Evolutionary conservation across 495 filamentous ascomycete species (phyloP).

Genomic region (Aspergillus diversus): DNA sequence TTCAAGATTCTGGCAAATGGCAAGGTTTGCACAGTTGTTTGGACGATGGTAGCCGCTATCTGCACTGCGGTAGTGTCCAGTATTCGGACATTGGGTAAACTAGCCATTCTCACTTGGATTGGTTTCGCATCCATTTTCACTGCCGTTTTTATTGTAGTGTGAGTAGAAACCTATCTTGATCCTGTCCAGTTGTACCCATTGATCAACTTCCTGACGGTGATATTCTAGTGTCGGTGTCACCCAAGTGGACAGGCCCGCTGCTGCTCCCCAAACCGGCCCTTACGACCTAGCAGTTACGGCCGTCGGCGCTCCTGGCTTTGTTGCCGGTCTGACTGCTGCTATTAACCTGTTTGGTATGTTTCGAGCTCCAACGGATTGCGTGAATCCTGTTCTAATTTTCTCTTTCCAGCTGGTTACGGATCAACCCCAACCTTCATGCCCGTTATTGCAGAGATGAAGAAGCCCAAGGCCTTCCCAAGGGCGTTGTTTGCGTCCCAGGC

Average conservation of each 20-base stretch:
- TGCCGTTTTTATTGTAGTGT: slow-evolving; percentile 51
- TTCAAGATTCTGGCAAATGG: slow-evolving; percentile 53
- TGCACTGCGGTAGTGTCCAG: slow-evolving; percentile 58
- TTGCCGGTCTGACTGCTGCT: slow-evolving; percentile 22
- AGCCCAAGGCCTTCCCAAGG: slow-evolving; percentile 63
- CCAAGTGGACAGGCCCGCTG: slow-evolving; percentile 39
- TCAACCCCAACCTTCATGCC: slow-evolving; percentile 66
- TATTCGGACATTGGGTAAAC: slow-evolving; percentile 40
- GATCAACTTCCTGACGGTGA: too few species aligned
- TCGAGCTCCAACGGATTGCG: neutral
- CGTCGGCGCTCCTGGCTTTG: slow-evolving; percentile 34
- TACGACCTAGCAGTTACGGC: slow-evolving; percentile 50
- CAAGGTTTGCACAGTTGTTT: slow-evolving; percentile 50
- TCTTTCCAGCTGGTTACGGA: neutral
- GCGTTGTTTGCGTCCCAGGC: slow-evolving; percentile 62
- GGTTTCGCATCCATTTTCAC: slow-evolving; percentile 46
- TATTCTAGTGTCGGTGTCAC: slow-evolving; percentile 38
- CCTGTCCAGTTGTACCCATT: too few species aligned
- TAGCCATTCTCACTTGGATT: slow-evolving; percentile 46
- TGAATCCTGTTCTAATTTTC: neutral
- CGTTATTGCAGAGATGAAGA: slow-evolving; percentile 75
- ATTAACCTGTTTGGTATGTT: neutral
- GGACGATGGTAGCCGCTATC: slow-evolving; percentile 52
- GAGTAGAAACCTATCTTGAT: neutral
- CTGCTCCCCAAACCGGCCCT: slow-evolving; percentile 34